Conservation (phyloP, 495 filamentous ascomycete species). For the Daldinia grandis region DNA sequence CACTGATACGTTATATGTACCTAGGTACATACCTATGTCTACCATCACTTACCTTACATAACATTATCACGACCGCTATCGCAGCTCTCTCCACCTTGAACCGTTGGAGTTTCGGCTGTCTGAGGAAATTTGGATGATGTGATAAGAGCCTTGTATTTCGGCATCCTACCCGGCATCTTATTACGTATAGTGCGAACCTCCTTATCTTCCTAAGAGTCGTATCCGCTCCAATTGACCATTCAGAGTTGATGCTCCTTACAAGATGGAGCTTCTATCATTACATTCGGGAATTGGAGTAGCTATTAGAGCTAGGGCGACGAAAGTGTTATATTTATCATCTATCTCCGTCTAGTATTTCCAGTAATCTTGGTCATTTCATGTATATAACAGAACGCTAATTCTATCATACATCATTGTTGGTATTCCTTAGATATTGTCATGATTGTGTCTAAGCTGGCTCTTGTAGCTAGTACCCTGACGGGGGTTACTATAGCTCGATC, state of each 20-base stretch:
- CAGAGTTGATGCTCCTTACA: slow-evolving; percentile 12
- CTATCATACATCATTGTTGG: not conserved
- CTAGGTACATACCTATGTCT: no score
- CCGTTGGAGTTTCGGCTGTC: slow-evolving; percentile 32
- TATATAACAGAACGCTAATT: not conserved
- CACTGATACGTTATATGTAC: no score
- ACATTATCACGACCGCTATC: not conserved
- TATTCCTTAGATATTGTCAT: not conserved
- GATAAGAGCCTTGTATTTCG: slow-evolving; percentile 44
- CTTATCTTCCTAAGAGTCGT: slow-evolving; percentile 22
- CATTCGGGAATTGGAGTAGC: slow-evolving; percentile 23
- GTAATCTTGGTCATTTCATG: not conserved
- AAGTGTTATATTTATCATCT: slow-evolving; percentile 1
- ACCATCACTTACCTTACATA: not conserved
- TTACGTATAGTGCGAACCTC: slow-evolving; percentile 22
- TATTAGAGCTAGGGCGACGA: slow-evolving; percentile 8
- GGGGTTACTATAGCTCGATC: slow-evolving; percentile 25
- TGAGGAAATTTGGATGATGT: slow-evolving; percentile 29
- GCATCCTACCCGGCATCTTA: slow-evolving; percentile 25
- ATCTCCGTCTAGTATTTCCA: not conserved
- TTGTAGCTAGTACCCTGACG: slow-evolving; percentile 34
- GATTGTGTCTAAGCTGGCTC: slow-evolving; percentile 33
- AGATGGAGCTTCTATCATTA: slow-evolving; percentile 8
- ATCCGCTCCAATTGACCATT: slow-evolving; percentile 29
- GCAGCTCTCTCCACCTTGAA: not conserved